phyloP scores from a whole-genome alignment of 2,329 filamentous ascomycete species.

The Paraconiothyrium sp. region DNA sequence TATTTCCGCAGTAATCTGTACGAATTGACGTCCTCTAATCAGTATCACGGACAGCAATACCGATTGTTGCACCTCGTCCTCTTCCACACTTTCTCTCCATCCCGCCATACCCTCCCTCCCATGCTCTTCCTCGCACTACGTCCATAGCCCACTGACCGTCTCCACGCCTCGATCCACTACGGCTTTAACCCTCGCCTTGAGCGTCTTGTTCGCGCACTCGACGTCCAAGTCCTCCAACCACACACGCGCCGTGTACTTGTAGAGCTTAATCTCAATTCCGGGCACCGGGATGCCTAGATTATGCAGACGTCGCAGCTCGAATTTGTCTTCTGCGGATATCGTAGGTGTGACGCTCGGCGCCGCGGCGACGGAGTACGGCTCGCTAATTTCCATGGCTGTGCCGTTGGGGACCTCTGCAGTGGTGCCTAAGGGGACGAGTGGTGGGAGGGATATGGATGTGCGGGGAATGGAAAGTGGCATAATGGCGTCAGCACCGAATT shows the following conservation, averaged over 20 bases:
- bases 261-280: constrained; percentile 84
- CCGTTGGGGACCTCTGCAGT: constrained; percentile 10
- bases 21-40: background rate
- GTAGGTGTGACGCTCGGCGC: constrained; percentile 7
- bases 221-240: constrained; percentile 94
- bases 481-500: constrained; percentile 88
- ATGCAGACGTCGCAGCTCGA: constrained; percentile 80
- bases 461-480: constrained; percentile 76
- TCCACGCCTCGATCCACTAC: constrained; percentile 92
- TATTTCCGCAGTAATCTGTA: background rate
- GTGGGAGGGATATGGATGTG: constrained; percentile 52
- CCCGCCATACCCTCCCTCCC: background rate
- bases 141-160: constrained; percentile 66
- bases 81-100: background rate
- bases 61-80: background rate
- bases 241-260: constrained; percentile 85
- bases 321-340: constrained; percentile 29
- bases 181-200: constrained; percentile 84
- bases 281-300: constrained; percentile 89
- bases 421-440: constrained; percentile 13
- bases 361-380: constrained; percentile 23
- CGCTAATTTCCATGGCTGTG: constrained; percentile 8
- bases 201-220: constrained; percentile 80
- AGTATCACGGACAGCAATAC: background rate
- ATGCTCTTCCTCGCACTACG: constrained; percentile 18